Evolutionary conservation across 2,329 filamentous ascomycete genomes (phyloP).

Genomic region (Alternaria dauci): DNA sequence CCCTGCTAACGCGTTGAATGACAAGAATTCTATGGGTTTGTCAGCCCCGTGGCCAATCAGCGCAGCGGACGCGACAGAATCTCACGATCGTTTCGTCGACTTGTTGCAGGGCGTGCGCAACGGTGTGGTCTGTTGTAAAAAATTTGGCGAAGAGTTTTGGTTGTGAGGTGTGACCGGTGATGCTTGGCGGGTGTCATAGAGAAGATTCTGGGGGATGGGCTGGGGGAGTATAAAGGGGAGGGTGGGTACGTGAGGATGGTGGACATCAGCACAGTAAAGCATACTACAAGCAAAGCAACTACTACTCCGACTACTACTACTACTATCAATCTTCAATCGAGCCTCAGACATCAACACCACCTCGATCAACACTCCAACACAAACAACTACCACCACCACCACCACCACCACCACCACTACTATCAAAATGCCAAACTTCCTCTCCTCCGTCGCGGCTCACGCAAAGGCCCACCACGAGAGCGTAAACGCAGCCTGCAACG

Average conservation of each 20-base stretch:
- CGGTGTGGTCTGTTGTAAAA: constrained; percentile 11
- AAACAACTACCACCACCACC: constrained; percentile 18
- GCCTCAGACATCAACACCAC: background rate
- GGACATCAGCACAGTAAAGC: constrained; percentile 17
- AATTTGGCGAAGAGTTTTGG: constrained; percentile 6
- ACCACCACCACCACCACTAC: constrained; percentile 21
- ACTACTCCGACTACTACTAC: background rate
- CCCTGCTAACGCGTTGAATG: constrained; percentile 17
- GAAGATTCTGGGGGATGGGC: constrained; percentile 8
- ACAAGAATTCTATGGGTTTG: constrained; percentile 24
- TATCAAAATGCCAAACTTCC: constrained; percentile 32
- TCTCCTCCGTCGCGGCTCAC: constrained; percentile 35
- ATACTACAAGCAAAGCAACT: constrained; percentile 19
- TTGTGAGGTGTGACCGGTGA: constrained; percentile 14
- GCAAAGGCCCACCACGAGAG: constrained; percentile 44
- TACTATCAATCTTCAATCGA: background rate
- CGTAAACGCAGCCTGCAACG: constrained; percentile 39
- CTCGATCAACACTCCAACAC: constrained; percentile 7
- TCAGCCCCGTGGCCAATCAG: constrained; percentile 23
- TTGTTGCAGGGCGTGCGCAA: constrained; percentile 24
- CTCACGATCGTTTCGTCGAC: constrained; percentile 10
- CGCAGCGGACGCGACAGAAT: background rate
- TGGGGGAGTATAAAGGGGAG: constrained; percentile 25
- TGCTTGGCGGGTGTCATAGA: constrained; percentile 25
- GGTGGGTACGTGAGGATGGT: constrained; percentile 8